Conservation (phyloP, 768 basidiomycete genomes). For the Porpolomopsis calyptriformis region DNA sequence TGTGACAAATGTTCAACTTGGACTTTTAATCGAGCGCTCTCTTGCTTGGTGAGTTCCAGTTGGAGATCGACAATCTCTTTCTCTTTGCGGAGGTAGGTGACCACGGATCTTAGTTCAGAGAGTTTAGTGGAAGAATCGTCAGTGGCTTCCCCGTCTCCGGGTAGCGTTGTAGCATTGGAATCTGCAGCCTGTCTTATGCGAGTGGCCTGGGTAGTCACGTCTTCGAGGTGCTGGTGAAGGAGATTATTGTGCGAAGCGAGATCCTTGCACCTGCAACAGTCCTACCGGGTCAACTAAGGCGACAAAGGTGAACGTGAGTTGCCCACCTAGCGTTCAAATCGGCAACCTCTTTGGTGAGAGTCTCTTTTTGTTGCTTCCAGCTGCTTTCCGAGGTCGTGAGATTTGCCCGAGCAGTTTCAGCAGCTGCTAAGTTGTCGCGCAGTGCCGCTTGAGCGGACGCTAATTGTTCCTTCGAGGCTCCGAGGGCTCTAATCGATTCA, state of each 20-base stretch:
- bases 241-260: conserved; percentile 64
- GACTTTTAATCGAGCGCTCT: conserved; percentile 60
- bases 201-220: conserved; percentile 70
- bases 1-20: conserved; percentile 68
- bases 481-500: conserved; percentile 67
- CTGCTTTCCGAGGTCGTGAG: conserved; percentile 60
- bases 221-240: conserved; percentile 77
- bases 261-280: conserved; percentile 49
- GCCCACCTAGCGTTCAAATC: conserved; percentile 62
- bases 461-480: conserved; percentile 55
- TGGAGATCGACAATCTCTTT: conserved; percentile 89
- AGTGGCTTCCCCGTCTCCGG: conserved; percentile 33
- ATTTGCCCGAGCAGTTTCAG: conserved; percentile 70
- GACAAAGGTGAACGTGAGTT: not conserved
- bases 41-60: conserved; percentile 66
- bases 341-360: conserved; percentile 65
- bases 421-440: conserved; percentile 48
- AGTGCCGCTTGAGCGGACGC: conserved; percentile 37
- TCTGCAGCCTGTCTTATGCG: conserved; percentile 67
- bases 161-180: conserved; percentile 29
- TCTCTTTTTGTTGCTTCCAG: conserved; percentile 71
- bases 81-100: conserved; percentile 77
- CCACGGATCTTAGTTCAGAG: conserved; percentile 65
- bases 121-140: conserved; percentile 54
- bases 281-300: conserved; percentile 1